A percentile compares a stretch with the other conserved stretches of the same genome.
Evolutionary conservation across 768 basidiomycete species (phyloP).

Genomic region (Leccinum barrowsii): DNA sequence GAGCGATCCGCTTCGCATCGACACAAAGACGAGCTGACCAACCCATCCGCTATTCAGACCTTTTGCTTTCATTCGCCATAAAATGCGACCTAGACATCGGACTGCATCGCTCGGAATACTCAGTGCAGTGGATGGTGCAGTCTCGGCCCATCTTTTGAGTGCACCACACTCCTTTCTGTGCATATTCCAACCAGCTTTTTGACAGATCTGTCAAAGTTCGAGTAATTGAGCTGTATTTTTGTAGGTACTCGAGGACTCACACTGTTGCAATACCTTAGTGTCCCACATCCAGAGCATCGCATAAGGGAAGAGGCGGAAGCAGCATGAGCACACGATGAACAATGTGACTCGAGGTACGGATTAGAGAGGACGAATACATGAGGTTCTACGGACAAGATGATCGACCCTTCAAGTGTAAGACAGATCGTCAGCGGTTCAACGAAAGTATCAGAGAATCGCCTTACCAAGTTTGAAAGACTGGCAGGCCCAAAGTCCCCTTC

Average conservation of each 20-base stretch:
- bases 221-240: background rate
- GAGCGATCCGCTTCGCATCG: background rate
- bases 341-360: conserved; percentile 55
- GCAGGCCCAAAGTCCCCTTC: conserved; percentile 47
- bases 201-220: conserved; percentile 50
- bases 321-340: conserved; percentile 61
- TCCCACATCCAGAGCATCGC: conserved; percentile 72
- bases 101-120: conserved; percentile 73
- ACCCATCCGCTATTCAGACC: conserved; percentile 60
- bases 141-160: conserved; percentile 52
- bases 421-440: background rate
- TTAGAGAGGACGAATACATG: conserved; percentile 65
- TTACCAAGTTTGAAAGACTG: conserved; percentile 36
- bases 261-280: conserved; percentile 69
- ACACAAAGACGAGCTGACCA: conserved; percentile 18
- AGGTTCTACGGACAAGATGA: conserved; percentile 56
- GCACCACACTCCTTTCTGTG: conserved; percentile 82
- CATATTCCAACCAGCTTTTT: conserved; percentile 64
- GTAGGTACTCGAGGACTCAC: conserved; percentile 38
- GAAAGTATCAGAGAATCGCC: background rate
- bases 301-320: conserved; percentile 43
- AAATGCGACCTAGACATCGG: conserved; percentile 70
- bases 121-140: conserved; percentile 45
- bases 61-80: conserved; percentile 60
- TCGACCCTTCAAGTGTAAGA: conserved; percentile 44